These are phyloP conservation scores for Physcomitrellopsis africana DNA, from an alignment of 225 moss, liverwort and hornwort genomes.

Conservation along the genomic window DNA sequence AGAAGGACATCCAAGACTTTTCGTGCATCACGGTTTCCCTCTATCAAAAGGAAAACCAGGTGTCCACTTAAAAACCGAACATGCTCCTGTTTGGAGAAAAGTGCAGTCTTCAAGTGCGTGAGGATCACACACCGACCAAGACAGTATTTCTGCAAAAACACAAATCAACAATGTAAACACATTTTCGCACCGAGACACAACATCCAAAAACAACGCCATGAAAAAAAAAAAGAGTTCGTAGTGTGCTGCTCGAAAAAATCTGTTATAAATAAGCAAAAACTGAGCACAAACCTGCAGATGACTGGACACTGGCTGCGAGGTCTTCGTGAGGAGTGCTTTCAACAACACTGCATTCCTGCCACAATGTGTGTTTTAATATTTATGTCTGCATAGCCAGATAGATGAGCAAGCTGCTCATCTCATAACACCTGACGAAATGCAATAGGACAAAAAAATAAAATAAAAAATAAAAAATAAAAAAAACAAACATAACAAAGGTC, in stretches of 20 bases:
- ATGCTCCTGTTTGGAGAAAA: constrained; percentile 85
- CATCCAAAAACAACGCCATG: not conserved
- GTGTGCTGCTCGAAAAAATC: constrained; percentile 7
- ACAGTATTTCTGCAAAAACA: constrained; percentile 76
- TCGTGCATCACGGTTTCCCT: constrained; percentile 80
- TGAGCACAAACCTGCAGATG: constrained; percentile 78
- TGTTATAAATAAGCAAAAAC: constrained; percentile 8
- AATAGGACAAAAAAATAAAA: not conserved
- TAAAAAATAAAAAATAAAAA: too few relatives aligned
- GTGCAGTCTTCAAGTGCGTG: constrained; percentile 73
- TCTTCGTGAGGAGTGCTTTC: constrained; percentile 82
- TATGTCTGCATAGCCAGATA: not conserved
- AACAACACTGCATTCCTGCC: constrained; percentile 83
- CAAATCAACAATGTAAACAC: constrained; percentile 17
- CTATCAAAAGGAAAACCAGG: constrained; percentile 82
- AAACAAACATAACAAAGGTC: not conserved
- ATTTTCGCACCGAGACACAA: not conserved
- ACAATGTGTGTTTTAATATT: constrained; percentile 28
- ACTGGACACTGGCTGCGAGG: constrained; percentile 64
- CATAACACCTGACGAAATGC: not conserved
- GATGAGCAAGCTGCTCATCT: not conserved
- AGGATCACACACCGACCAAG: constrained; percentile 91
- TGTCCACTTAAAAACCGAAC: constrained; percentile 85
- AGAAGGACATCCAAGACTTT: constrained; percentile 81
- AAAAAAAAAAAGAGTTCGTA: not conserved